Base-by-base conservation (phyloP, 805 yeast species). In the Lipomyces yamadae region DNA sequence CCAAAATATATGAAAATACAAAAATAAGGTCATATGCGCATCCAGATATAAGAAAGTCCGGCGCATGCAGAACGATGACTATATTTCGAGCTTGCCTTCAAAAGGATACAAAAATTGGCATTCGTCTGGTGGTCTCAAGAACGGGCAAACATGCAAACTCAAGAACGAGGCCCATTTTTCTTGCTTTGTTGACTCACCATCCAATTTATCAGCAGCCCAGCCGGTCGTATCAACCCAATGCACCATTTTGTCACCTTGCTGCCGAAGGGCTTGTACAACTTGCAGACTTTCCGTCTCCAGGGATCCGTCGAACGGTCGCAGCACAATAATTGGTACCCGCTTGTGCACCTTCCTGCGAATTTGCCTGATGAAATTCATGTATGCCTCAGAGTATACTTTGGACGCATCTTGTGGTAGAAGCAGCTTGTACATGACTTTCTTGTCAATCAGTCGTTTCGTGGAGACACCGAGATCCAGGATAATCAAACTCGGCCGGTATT, bases 361-460 rank as follows among this genome's bases (percentile, higher is more conserved):
- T 15, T 68, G 66, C 15, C 64, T 55, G 18, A 68, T 61, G 50
- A 67, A 61, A 30, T 63, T 58, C 53, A 56, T 61, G 42, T 55
- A 64, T 10, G 66, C 67, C 18, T 63, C 68, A 29, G 61, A 56
- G 50, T 66, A 68, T n/a, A 70, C 56, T 35, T 66, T 68, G 29
- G 63, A 50, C 11, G 71, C 68, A 45, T 68, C 71, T 53, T 68
- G 71, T 10, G 71, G 71, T 15, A 68, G 58, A 45, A 68, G 42
- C 3, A 53, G 56, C 24, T 45, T 37, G 60, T 68, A 68, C 48
- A 68, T 24, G 33, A 58, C 39, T 13, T 55, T 32, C 24, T 42
- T 35, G 37, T 68, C 71, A 29, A 68, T 63, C 5, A 60, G 42
- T 7, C 33, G 30, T 45, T 67, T 68, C 6, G 71, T 65, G 30